These are phyloP conservation scores for Clarireedia homoeocarpa DNA, from an alignment of 2,329 filamentous ascomycete genomes.

Conservation along the genomic window DNA sequence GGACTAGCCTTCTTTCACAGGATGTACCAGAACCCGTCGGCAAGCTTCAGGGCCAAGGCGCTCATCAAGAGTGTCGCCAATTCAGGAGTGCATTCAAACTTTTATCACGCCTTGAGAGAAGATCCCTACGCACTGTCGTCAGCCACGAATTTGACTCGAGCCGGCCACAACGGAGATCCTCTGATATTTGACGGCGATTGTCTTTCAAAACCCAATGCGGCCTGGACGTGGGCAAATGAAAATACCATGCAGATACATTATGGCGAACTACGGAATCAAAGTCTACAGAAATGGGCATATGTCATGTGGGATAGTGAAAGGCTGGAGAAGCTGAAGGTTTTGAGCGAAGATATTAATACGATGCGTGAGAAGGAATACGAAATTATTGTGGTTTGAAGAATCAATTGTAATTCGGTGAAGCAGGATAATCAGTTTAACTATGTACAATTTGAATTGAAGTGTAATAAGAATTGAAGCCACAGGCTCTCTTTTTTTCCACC, in stretches of 20 bases:
- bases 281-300: constrained; percentile 11
- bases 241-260: background rate
- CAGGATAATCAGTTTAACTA: no score
- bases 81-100: background rate
- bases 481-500: no score
- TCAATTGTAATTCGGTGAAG: no score
- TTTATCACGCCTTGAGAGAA: background rate
- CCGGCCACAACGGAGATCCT: background rate
- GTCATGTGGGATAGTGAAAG: constrained; percentile 12
- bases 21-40: constrained; percentile 2
- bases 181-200: constrained; percentile 7
- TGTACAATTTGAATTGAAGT: no score
- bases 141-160: background rate
- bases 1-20: constrained; percentile 7
- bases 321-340: background rate
- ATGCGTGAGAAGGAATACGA: background rate
- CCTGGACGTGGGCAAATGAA: constrained; percentile 10
- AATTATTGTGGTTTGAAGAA: no score
- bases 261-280: background rate
- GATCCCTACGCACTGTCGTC: constrained; percentile 5
- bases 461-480: no score
- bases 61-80: background rate
- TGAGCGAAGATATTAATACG: background rate
- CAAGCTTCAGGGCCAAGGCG: background rate
- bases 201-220: constrained; percentile 7